phyloP scores from a whole-genome alignment of 2,329 filamentous ascomycete genomes.

The Apiospora marii region DNA sequence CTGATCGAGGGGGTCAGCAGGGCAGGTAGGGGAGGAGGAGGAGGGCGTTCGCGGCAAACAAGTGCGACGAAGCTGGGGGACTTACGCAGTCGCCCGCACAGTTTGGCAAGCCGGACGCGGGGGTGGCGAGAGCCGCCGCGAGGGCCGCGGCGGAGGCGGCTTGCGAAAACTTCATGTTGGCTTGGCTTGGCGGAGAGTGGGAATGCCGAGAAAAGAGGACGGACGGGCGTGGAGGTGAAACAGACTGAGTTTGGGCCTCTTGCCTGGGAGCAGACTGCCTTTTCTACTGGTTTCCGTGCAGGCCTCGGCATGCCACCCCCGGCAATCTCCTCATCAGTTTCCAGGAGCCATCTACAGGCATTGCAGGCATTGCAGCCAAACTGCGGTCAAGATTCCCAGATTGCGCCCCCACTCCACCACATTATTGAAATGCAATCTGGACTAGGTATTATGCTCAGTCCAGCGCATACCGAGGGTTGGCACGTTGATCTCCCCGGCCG shows the following conservation, averaged over 20 bases:
- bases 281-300: neutral
- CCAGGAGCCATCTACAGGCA: neutral
- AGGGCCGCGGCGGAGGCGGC: neutral
- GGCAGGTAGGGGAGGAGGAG: neutral
- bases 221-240: neutral
- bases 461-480: neutral
- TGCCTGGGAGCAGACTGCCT: neutral
- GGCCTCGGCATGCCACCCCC: neutral
- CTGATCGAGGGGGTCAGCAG: constrained; percentile 10
- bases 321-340: neutral
- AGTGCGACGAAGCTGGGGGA: neutral
- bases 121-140: neutral
- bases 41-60: neutral
- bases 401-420: neutral
- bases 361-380: neutral
- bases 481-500: neutral
- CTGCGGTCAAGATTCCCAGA: neutral
- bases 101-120: neutral
- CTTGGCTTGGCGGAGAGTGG: neutral
- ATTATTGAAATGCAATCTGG: neutral
- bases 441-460: neutral
- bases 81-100: constrained; percentile 21
- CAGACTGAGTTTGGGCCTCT: neutral
- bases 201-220: neutral
- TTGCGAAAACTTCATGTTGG: neutral